These are phyloP conservation scores for Metarhizium brunneum DNA, from an alignment of 2,329 filamentous ascomycete genomes.

Conservation along the genomic window DNA sequence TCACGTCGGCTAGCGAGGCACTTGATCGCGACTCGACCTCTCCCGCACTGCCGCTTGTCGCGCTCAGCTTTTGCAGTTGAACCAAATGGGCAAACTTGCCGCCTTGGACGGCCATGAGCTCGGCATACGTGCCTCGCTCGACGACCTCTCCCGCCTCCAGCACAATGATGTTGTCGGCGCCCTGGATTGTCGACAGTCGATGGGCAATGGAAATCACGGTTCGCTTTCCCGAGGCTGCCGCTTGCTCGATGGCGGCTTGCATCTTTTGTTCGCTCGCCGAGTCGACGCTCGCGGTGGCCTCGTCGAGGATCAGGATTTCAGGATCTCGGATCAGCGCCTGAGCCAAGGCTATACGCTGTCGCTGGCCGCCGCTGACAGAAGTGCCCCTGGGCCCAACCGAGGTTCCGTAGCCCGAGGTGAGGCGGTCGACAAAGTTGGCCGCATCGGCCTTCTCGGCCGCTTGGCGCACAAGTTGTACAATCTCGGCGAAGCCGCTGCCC, in stretches of 20 bases:
- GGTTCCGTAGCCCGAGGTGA: constrained; percentile 4
- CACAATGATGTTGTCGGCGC: constrained; percentile 55
- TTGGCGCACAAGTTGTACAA: neutral
- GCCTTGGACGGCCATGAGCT: constrained; percentile 30
- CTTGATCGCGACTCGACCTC: too few species aligned
- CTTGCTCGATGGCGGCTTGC: neutral
- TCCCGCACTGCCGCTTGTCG: too few species aligned
- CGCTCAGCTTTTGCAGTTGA: too few species aligned
- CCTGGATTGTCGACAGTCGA: constrained; percentile 31
- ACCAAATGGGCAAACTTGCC: too few species aligned
- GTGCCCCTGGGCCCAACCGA: constrained; percentile 49
- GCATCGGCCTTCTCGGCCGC: neutral
- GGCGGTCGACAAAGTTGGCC: neutral
- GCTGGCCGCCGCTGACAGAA: constrained; percentile 54
- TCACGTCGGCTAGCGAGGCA: too few species aligned
- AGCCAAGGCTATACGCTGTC: constrained; percentile 51
- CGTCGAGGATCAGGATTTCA: constrained; percentile 47
- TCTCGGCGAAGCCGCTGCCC: neutral
- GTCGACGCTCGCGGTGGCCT: constrained; percentile 25
- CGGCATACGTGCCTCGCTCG: constrained; percentile 51
- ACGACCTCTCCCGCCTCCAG: constrained; percentile 44
- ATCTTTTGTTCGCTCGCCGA: constrained; percentile 4
- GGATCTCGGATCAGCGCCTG: constrained; percentile 27
- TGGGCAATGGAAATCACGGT: constrained; percentile 4
- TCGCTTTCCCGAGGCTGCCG: neutral